Evolutionary conservation across 2,329 filamentous ascomycete species (phyloP).

Genomic region (Aspergillus brunneoviolaceus): DNA sequence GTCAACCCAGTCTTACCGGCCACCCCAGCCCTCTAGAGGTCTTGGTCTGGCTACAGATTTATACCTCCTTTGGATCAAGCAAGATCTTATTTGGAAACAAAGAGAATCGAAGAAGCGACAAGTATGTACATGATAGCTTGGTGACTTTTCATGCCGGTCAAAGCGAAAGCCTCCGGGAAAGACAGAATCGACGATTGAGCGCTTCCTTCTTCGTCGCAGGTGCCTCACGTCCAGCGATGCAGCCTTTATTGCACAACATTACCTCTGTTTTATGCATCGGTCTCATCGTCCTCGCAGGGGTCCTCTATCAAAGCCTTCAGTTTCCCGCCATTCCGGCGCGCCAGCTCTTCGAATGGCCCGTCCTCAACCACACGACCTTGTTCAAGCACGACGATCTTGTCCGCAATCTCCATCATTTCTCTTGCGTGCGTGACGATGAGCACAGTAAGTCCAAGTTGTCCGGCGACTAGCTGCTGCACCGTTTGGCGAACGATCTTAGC

Average conservation of each 20-base stretch:
- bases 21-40: background rate
- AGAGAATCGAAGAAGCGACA: no score
- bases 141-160: no score
- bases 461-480: conserved; percentile 54
- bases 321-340: conserved; percentile 47
- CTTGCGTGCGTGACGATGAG: conserved; percentile 77
- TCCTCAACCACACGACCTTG: conserved; percentile 67
- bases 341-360: conserved; percentile 65
- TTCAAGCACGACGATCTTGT: conserved; percentile 69
- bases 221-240: background rate
- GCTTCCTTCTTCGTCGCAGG: conserved; percentile 14
- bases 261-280: background rate
- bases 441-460: conserved; percentile 58
- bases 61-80: no score
- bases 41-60: background rate
- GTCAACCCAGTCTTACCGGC: background rate
- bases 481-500: conserved; percentile 65
- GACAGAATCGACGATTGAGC: background rate
- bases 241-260: background rate
- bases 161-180: background rate
- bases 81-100: no score
- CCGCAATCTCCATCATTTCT: conserved; percentile 83
- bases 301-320: conserved; percentile 39
- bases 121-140: no score
- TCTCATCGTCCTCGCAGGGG: background rate